Base-by-base conservation (phyloP, 1,284 basidiomycete genomes). In the Cryptococcus sp. region DNA sequence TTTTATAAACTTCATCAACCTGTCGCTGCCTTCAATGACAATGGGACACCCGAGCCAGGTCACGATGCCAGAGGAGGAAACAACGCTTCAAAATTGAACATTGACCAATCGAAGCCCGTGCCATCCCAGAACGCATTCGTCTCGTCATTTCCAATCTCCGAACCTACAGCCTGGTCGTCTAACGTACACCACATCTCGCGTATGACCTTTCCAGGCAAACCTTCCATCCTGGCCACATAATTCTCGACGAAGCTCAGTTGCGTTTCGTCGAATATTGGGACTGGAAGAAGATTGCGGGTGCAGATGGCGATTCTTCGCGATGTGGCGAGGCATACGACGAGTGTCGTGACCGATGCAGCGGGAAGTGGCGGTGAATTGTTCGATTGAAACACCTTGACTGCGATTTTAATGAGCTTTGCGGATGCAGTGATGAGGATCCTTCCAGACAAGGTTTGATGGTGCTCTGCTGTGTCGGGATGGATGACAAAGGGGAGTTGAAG, bases 171-270 rank as follows among this genome's bases (percentile, higher is more conserved):
- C 29, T 4, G 2, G 8, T 50, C n/a, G 22, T 23, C 22, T 22
- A 55, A 25, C 23, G 41, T 22, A n/a, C 23, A 22, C 54, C 54
- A 55, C 45, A 50, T 50, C 25, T 50, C 48, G 15, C 37, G 49
- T 25, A 55, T 16, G 5, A 49, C 39, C n/a, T 44, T 55, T 2
- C 54, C 41, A 2, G 48, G 47, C 13, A 50, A 26, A 34, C 48
- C 48, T 7, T 46, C 45, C 41, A 50, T 19, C 37, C 26, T 45
- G 8, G 22, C 54, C 20, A 50, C 22, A 17, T 50, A 49, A 17
- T 40, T 39, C 22, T 55, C 54, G 2, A 43, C 54, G 13, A 22
- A 39, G n/a, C 45, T 43, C 20, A 55, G 15, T 11, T 29, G 29
- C 4, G 29, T 7, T 29, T 55, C 54, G 20, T 50, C 43, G 43